Base-by-base conservation (phyloP, 768 basidiomycete genomes). In the Lactarius akahatsu region DNA sequence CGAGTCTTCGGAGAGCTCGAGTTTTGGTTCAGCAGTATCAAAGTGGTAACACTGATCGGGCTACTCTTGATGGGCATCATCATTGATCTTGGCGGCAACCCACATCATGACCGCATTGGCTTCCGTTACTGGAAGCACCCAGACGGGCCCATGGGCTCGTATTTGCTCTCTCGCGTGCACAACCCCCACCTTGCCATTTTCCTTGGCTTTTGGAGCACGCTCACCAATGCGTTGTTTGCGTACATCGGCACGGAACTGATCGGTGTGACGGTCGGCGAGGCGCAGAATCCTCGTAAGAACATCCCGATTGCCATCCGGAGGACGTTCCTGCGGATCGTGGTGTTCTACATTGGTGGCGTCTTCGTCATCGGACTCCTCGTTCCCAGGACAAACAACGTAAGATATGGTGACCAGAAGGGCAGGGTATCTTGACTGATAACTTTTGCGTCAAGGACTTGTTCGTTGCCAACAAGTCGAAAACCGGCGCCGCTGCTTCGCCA, bases 221-320 rank as follows among this genome's bases (percentile, higher is more conserved):
- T 91, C 55, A 87, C 85, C 57, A 91, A 87, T 68, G 88, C 85
- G 30, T 77, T 87, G 10, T 90, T 90, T 75, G 85, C 87, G 9
- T 86, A 82, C 71, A 83, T 85, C 60, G 88, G 89, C 36, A 93
- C 90, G 23, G 90, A 93, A 75, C 79, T 91, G 20, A 86, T 93
- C 65, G 90, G 90, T 72, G 85, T 90, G 65, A 79, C 78, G 32
- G 84, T 78, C n/a, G 74, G 76, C 54, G 74, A 86, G 78, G 86
- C 86, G 13, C 82, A 90, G 73, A 88, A 91, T 75, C 90, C 90
- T 40, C 79, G 89, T 66, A 83, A 83, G 73, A 89, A 87, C 57
- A 88, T 93, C 68, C 89, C 91, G 2, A 82, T 81, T 65, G 89
- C 87, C n/a, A 88, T 89, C 58, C 76, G 81, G 62, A 77, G 83